Base-by-base conservation (phyloP, 306 rosid species). In the Purshia tridentata region DNA sequence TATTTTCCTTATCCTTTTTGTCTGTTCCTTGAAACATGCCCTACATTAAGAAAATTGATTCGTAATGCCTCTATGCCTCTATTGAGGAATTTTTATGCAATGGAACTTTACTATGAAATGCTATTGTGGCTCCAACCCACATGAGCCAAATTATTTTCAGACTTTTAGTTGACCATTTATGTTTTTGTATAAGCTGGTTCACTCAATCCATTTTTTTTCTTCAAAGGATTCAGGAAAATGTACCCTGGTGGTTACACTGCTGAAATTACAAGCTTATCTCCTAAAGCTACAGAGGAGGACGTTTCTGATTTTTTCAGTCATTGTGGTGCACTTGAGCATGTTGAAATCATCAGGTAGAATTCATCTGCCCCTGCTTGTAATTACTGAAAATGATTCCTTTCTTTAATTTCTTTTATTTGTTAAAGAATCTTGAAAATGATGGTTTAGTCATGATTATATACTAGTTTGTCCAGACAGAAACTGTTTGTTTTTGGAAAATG, bases 181-280 rank as follows among this genome's bases (percentile, higher is more conserved):
- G 65, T 74, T 75, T 70, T 64, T 49, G 47, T 37, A 64, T 44
- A 61, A 45, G 70, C 75, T 65, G 77, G 63, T 76, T 68, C 71
- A 20, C 12, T 65, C 78, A 73, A 63, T 78, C 71, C 65, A 7
- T 54, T 20, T 58, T 67, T 29, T 61, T 58, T 10, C 41, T 48
- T 40, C n/a, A 5, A 4, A n/a, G 40, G 82, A 50, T 71, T 65
- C 20, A 15, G 75, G 69, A 80, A 60, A 53, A 94, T 94, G 99
- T 79, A 84, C 79, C 67, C 76, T 9, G 88, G 82, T 74, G 90
- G 91, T 63, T 94, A 88, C 84, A 83, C 90, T 62, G 96, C 89
- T 75, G 92, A 86, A 84, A 87, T 89, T 67, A 86, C 96, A 47
- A 80, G 82, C 86, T 81, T 91, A 72, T 91, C 98, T 46, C 86